Evolutionary conservation across 805 yeast species (phyloP), one percentile per base, ranked within the genome.

Genomic region (Barnettozyma siamensis): DNA sequence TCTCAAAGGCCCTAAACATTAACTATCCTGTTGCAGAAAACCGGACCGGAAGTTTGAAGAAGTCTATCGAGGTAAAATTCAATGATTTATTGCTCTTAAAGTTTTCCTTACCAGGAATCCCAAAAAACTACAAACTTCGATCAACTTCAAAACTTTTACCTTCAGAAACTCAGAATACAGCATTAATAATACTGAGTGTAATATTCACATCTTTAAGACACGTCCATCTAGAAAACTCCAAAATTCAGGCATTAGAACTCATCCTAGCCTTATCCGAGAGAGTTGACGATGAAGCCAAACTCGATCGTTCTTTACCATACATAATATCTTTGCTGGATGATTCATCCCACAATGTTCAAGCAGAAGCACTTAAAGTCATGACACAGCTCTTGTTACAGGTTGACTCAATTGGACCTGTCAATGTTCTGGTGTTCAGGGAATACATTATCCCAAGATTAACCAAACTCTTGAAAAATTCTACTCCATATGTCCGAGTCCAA

Each of bases 221-320:
- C 33, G 74, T 86, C 0, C 70, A 75, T 7, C 73, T 75, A 20
- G 79, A 87, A 1, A 55, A 73, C 0, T 76, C 80, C 31, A 69
- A 86, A 45, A 58, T 81, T 8, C 75, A 77, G 52, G 91, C 89
- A 1, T 72, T 94, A 46, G 93, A 88, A 53, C 62, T 89, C 46
- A 72, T 93, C 1, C 59, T 86, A 8, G 84, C 87, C 0, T 68
- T 91, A 16, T 76, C 91, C 2, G 95, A 86, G 53, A 74, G 77
- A 43, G 67, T 88, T 2, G 75, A 76, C 19, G 98, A 93, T 57
- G 95, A 85, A 42, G 80, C 80, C 13, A 91, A 88, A 57, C 65
- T 93, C 31, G 97, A 93, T 58, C 64, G 97, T 34, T 78, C 88
- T 26, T 60, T 93, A 19, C 98, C 99, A 0, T 87, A 83, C 55